Evolutionary conservation across 306 rosid genomes (phyloP), one percentile per base, ranked within the genome.

Genomic region (Datisca glomerata): DNA sequence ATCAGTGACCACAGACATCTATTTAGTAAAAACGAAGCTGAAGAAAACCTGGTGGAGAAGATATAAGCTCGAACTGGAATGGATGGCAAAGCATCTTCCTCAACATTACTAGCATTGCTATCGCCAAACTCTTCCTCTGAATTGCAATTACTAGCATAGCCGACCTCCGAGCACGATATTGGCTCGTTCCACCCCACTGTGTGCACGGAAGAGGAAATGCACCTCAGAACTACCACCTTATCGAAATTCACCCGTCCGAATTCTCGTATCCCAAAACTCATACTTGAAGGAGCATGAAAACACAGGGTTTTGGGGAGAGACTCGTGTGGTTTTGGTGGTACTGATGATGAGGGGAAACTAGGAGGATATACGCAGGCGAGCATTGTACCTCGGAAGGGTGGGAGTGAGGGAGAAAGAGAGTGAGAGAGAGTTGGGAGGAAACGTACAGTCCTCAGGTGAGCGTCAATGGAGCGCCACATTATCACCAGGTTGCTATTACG

Each of bases 1-100:
- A 28, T 6, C 33, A 28, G 36, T 31, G n/a, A 31, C 9, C n/a
- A 12, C 36, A 0, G 36, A 8, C 4, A 31, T 2, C n/a, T 31
- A 11, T 31, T 31, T 2, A 8, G n/a, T 31, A 1, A 31, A 31
- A 31, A 14, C 0, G 49, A 24, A 54, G 43, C 6, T 24, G 27
- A 7, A n/a, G 5, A n/a, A 42, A 59, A 79, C 89, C 89, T 91
- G 4, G 96, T 91, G 5, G 98, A 80, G 74, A 80, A 61, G 55
- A 91, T 78, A 56, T 55, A 84, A 31, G 98, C 98, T 57, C 86
- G 53, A 27, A 91, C 98, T 15, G 86, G 98, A 64, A 91, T 84
- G 7, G 57, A 53, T 45, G 73, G 75, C 29, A 61, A 66, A 12
- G 70, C 0, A 45, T 71, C 80, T 8, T 68, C 75, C 23, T 72